Evolutionary conservation across 495 filamentous ascomycete species (phyloP), one percentile per base, ranked within the genome.

Genomic region (Tuber melanosporum): DNA sequence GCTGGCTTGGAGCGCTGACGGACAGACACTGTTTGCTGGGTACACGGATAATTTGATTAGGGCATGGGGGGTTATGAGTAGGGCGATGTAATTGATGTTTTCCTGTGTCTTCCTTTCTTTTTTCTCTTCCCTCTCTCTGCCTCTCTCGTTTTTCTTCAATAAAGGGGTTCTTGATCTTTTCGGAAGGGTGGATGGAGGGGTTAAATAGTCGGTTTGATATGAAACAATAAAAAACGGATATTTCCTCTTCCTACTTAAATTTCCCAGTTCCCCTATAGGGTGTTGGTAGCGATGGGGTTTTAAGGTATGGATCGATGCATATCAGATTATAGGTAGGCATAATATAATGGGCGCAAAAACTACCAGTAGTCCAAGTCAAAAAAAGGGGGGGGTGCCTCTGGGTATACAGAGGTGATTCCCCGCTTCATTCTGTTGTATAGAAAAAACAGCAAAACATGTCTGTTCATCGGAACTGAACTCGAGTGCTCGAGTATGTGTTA

Each of bases 11-110:
- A 92, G 89, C 85, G 96, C 94, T 84, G 95, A 98, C 84, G 95
- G 95, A 85, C 94, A 98, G 90, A 99, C 95, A 80, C 88, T 99
- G 85, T 99, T 99, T 87, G 94, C 96, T 83, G 95, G 95, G 87
- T 99, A 99, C 89, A 99, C 95, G 82, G 95, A 99, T 88, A 98
- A 97, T 89, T 91, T 96, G 88, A 99, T 99, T 89, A 92, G 95
- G 84, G 95, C 94, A 80, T 99, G 95, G 95, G 95, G 96, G 86
- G 95, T 99, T 46, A 80, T 80, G 77, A 80, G 73, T 41, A 80
- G 78, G 57, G 78, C 78, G 57, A 66, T 66, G 57, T 66, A 66
- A 19, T 66, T 36, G 57, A 36, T 66, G 57, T 66, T 66, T 66
- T 66, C 26, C 15, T 66, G 57, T 66, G 26, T 66, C 57, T 36